Base-by-base conservation (phyloP, 345 rosid species). In the Pseudoturritis turrita region DNA sequence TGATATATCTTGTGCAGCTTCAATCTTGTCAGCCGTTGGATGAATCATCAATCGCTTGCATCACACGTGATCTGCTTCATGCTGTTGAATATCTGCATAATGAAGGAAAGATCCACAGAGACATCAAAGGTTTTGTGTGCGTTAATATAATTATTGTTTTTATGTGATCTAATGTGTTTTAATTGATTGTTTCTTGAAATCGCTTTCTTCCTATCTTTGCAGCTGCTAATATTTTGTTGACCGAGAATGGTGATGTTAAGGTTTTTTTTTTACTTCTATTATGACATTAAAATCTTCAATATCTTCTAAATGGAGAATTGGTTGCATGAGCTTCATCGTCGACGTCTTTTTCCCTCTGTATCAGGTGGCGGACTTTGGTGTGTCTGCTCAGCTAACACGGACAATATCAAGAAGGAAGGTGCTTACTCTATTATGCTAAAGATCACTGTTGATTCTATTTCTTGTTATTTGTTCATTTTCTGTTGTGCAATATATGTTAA, bases 281-380 rank as follows among this genome's bases (percentile, higher is more conserved):
- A 10, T 52, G 26, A 31, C 55, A 58, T 6, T 59, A 39, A 47
- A 54, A 18, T 58, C 10, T 23, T 37, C 14, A 18, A 12, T 23
- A 61, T 37, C 23, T 37, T 61, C 29, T 59, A 41, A 14, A 35
- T 40, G 36, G 40, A 58, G 22, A 44, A 5, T 6, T 56, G 23
- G 39, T 47, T 37, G 35, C 26, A 14, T 6, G 18, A 73, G 47
- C 12, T 8, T 69, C 44, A 47, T 70, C 18, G 25, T 72, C 39
- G 56, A 68, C 33, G 59, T 78, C 50, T 53, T 78, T 57, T 37
- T 77, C 55, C 45, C 77, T 73, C 31, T 65, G 66, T 69, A 58
- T 76, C 87, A 94, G 99, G 99, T 95, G 78, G 99, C 99, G 35
- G 99, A 91, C 82, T 95, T 95, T 83, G 99, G 99, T 39, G 99